These are phyloP conservation scores for Cytospora leucostoma DNA, from an alignment of 2,329 filamentous ascomycete species.

Conservation along the genomic window DNA sequence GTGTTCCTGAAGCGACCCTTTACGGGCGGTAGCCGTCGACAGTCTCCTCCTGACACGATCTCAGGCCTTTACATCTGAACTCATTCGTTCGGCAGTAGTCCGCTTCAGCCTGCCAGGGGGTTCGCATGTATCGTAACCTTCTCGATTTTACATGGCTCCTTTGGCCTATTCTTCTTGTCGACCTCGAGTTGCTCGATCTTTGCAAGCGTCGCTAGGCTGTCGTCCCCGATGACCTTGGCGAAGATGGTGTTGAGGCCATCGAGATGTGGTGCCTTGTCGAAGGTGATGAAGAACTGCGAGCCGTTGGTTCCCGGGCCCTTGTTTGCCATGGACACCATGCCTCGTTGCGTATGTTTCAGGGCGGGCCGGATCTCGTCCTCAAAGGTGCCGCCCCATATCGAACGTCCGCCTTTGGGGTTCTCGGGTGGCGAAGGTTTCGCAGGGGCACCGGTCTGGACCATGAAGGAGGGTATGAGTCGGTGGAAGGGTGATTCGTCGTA, in stretches of 20 bases:
- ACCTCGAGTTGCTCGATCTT: slow-evolving; percentile 71
- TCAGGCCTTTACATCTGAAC: not conserved
- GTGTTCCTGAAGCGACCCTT: not conserved
- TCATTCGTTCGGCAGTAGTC: not conserved
- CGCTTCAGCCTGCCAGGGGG: slow-evolving; percentile 63
- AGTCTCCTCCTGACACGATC: not conserved
- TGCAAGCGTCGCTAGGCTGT: slow-evolving; percentile 64
- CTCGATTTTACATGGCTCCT: slow-evolving; percentile 66
- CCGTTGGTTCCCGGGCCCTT: slow-evolving; percentile 73
- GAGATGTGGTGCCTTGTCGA: slow-evolving; percentile 76
- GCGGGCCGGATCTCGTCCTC: slow-evolving; percentile 79
- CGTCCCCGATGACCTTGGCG: slow-evolving; percentile 70
- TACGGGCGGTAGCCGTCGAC: not conserved
- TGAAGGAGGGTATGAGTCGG: slow-evolving; percentile 78
- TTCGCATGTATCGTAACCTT: slow-evolving; percentile 77
- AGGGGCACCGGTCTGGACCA: slow-evolving; percentile 74
- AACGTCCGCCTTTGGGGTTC: slow-evolving; percentile 67
- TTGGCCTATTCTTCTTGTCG: slow-evolving; percentile 77
- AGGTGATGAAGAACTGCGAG: slow-evolving; percentile 79
- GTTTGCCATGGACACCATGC: slow-evolving; percentile 77
- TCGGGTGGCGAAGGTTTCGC: slow-evolving; percentile 52
- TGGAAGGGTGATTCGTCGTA: slow-evolving; percentile 78
- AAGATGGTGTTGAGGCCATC: slow-evolving; percentile 86
- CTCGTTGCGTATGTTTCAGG: slow-evolving; percentile 67
- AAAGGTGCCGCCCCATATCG: slow-evolving; percentile 73